phyloP scores from a whole-genome alignment of 441 rosid genomes.

The Gossypium gossypioides region DNA sequence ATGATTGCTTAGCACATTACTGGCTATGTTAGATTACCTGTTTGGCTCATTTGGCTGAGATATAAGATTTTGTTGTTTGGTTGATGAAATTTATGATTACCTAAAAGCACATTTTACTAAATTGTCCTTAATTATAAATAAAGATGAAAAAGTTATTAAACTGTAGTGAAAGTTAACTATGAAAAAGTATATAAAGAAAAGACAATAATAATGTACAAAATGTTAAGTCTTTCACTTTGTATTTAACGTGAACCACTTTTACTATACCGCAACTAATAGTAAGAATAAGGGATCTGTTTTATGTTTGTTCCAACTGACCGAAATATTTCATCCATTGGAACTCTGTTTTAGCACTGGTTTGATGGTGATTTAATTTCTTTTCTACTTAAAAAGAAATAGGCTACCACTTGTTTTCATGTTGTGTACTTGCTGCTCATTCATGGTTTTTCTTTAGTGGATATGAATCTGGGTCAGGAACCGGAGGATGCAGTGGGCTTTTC shows the following conservation, averaged over 20 bases:
- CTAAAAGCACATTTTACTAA: no score
- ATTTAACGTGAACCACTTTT: neutral
- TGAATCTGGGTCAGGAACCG: constrained; percentile 66
- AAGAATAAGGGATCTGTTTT: neutral
- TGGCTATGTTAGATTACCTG: no score
- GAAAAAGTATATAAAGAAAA: no score
- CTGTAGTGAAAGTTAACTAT: no score
- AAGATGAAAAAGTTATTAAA: no score
- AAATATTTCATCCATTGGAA: neutral
- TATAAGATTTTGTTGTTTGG: no score
- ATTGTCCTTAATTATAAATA: no score
- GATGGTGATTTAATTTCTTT: neutral
- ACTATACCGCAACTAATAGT: neutral
- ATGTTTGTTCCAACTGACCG: neutral
- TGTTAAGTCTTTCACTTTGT: neutral
- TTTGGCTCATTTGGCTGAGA: no score
- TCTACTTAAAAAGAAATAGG: neutral
- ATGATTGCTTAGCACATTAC: no score
- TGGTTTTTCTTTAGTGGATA: constrained; percentile 49
- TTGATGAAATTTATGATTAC: no score
- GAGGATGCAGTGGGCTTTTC: constrained; percentile 71
- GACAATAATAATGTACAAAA: no score
- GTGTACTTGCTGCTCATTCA: constrained; percentile 9
- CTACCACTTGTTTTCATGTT: neutral
- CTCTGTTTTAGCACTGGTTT: neutral